phyloP scores from a whole-genome alignment of 768 basidiomycete genomes.

The Lepiota venenata region DNA sequence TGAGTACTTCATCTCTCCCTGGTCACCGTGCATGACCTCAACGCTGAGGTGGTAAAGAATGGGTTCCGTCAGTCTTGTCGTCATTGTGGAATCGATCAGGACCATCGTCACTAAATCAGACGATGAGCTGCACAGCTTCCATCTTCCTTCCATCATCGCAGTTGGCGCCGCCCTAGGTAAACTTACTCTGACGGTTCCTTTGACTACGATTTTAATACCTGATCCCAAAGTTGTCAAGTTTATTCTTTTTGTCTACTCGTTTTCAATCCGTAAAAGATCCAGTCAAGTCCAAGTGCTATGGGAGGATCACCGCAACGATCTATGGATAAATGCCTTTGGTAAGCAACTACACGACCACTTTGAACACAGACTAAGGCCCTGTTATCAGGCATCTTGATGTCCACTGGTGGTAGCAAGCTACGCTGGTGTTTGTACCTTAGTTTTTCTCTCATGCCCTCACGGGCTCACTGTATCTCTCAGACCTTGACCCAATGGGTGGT shows the following conservation, averaged over 20 bases:
- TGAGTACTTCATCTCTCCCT: conserved; percentile 11
- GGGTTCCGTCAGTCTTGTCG: conserved; percentile 87
- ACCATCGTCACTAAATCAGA: conserved; percentile 57
- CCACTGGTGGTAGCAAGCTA: conserved; percentile 75
- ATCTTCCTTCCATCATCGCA: conserved; percentile 79
- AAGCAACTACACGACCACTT: conserved; percentile 14
- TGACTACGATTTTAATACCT: conserved; percentile 1
- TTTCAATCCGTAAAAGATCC: conserved; percentile 69
- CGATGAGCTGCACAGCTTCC: conserved; percentile 57
- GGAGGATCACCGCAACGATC: conserved; percentile 95
- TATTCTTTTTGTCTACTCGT: conserved; percentile 84
- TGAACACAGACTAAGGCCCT: neutral
- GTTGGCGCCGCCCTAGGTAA: conserved; percentile 81
- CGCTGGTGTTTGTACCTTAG: conserved; percentile 65
- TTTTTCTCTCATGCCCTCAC: conserved; percentile 3
- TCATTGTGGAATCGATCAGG: conserved; percentile 84
- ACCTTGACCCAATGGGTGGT: conserved; percentile 76
- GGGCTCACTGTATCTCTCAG: conserved; percentile 27
- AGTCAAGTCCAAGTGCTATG: conserved; percentile 94
- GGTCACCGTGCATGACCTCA: neutral
- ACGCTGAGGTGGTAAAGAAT: conserved; percentile 53
- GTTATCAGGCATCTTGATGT: conserved; percentile 71
- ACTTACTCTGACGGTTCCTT: conserved; percentile 13
- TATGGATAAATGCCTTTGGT: conserved; percentile 84
- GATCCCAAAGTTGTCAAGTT: conserved; percentile 68